Base-by-base conservation (phyloP, 2,329 filamentous ascomycete species). In the Lasiodiplodia hormozganensis region DNA sequence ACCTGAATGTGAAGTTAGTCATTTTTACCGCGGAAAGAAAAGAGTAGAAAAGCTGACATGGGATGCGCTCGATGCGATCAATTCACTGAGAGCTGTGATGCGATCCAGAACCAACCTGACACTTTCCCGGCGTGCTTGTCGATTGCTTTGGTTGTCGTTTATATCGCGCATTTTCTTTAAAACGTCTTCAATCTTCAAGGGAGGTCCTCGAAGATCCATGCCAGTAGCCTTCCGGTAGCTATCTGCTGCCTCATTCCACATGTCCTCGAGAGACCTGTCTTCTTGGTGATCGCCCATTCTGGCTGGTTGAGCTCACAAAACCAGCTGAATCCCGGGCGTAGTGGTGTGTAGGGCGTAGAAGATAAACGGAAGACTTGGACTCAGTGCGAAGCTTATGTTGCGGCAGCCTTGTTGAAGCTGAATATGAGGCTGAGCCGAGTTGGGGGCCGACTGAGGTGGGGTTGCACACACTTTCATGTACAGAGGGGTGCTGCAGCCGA, bases 271-370 rank as follows among this genome's bases (percentile, higher is more conserved):
- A 16, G 58, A 49, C 16, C 6, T 14, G 38, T 36, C 18, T 11
- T 62, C 21, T 16, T 68, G 57, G 16, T 8, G 36, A n/a, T 70
- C 70, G 23, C 70, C 71, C 52, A 78, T 76, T 28, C 25, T 28
- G 25, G 25, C n/a, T n/a, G n/a, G n/a, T n/a, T n/a, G n/a, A n/a
- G n/a, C 25, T 28, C 25, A 28, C 25, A 28, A 28, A 28, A 3
- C 25, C 4, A 28, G 25, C 25, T 28, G 25, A 28, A 28, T 28
- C 25, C 4, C 25, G 25, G 25, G 4, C 4, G 25, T 4, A 28
- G 25, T 28, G 25, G 25, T 28, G 25, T 28, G 25, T 28, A 3
- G 4, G 25, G 25, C 25, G 25, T 28, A 3, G 25, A 4, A 28
- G 25, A 28, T 28, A 28, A 28, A 4, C 25, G 25, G 3, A 28